Percentiles rank a stretch among this genome's conserved stretches.
Evolutionary conservation across 2,329 filamentous ascomycete species (phyloP).

Genomic region (Nannizzia gypsea): DNA sequence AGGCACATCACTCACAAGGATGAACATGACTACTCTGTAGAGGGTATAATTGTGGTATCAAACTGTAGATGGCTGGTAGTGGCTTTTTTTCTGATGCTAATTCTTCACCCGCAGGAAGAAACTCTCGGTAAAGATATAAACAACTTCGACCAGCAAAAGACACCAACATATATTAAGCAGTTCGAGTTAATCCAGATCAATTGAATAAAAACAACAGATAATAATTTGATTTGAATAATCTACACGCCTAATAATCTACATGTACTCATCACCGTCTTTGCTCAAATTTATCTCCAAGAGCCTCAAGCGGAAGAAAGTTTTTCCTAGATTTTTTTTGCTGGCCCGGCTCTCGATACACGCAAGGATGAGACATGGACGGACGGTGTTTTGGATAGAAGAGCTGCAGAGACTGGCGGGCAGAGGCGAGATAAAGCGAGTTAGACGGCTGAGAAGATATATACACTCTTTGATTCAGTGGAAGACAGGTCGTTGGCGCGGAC

Average conservation of each 20-base stretch:
- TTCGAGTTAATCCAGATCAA: too few species aligned
- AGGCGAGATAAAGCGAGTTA: neutral
- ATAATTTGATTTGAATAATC: too few species aligned
- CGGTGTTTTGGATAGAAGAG: neutral
- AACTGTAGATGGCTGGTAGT: neutral
- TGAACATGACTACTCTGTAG: slow-evolving; percentile 32
- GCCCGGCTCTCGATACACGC: neutral
- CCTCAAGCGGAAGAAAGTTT: neutral
- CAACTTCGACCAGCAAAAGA: neutral
- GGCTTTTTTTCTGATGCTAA: neutral
- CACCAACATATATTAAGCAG: neutral
- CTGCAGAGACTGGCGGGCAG: neutral
- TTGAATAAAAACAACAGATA: too few species aligned
- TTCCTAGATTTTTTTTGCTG: neutral
- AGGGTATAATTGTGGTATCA: neutral
- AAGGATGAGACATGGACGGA: neutral
- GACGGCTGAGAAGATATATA: too few species aligned
- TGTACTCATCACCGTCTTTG: neutral
- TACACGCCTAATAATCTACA: too few species aligned
- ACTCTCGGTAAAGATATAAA: neutral
- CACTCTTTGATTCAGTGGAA: too few species aligned
- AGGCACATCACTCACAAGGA: slow-evolving; percentile 31
- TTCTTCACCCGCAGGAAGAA: neutral
- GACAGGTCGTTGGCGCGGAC: too few species aligned
- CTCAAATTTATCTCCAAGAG: neutral